phyloP scores from a whole-genome alignment of 306 rosid genomes.

The Rosa persica region DNA sequence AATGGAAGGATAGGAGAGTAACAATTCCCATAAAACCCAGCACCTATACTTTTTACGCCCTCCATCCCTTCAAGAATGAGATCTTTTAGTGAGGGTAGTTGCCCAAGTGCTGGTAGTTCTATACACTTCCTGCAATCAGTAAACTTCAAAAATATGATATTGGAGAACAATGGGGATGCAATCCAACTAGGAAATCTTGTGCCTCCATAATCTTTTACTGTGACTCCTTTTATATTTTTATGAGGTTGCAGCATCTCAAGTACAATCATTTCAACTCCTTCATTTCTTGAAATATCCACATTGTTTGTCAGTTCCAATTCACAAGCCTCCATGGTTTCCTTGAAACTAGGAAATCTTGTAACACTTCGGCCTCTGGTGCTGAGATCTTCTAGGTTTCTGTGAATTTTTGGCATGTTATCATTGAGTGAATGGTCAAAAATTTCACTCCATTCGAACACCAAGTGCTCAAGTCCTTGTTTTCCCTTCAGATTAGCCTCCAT shows the following conservation, averaged over 20 bases:
- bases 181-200: conserved; percentile 34
- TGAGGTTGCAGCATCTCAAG: conserved; percentile 42
- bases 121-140: conserved; percentile 23
- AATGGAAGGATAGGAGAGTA: conserved; percentile 19
- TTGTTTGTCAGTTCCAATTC: not conserved
- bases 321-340: conserved; percentile 24
- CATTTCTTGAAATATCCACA: conserved; percentile 26
- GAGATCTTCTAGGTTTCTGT: conserved; percentile 13
- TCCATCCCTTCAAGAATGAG: conserved; percentile 33
- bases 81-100: conserved; percentile 30
- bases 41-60: conserved; percentile 13
- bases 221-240: conserved; percentile 18
- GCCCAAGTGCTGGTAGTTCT: conserved; percentile 35
- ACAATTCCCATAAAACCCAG: conserved; percentile 25
- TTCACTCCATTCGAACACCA: conserved; percentile 31
- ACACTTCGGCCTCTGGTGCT: conserved; percentile 10
- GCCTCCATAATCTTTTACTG: conserved; percentile 33
- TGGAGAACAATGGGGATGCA: conserved; percentile 27
- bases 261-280: conserved; percentile 27
- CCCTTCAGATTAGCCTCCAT: conserved; percentile 36
- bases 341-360: conserved; percentile 23
- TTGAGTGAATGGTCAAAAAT: not conserved
- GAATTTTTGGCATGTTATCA: conserved; percentile 5
- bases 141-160: conserved; percentile 13
- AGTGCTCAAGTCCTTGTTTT: conserved; percentile 25